Evolutionary conservation across 106 monocot genomes (phyloP), one percentile per base, ranked within the genome.

Genomic region (Posidonia australis): DNA sequence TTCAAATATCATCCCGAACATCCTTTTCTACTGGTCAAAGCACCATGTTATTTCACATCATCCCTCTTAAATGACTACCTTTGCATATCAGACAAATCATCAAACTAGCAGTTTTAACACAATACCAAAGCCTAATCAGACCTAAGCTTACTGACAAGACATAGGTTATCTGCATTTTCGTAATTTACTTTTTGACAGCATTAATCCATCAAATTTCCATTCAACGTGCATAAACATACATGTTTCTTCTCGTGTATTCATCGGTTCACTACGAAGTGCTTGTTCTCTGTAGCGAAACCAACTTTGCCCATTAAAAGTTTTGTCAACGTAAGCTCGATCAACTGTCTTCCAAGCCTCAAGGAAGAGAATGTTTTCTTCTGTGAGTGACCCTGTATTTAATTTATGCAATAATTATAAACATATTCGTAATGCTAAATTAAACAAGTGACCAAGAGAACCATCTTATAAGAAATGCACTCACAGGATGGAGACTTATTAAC

Each of bases 231-330:
- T 11, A 30, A 24, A 57, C 78, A 51, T 98, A 98, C 96, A 98
- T 77, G 96, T 98, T 63, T 98, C 96, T 62, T 90, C 84, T 66
- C 90, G 72, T 67, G 87, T 82, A 67, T 90, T 98, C 96, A 98
- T 98, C 18, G 96, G 82, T 68, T 98, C 96, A 68, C 77, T 87
- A 12, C 78, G 82, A 1, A 98, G 87, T 47, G 87, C 96, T 70
- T 77, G 60, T 79, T 98, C 96, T 74, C 96, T 69, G 69, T 90
- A 98, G 23, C 84, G 73, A 65, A 98, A 98, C 96, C 96, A 98
- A 75, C 82, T 90, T 60, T 90, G 80, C 9, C 96, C 96, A 69
- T 90, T 98, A 68, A 98, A 98, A 19, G 74, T 74, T 82, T 98
- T 98, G 59, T 98, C 96, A 77, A 76, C 75, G 74, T 98, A 98